Base-by-base conservation (phyloP, 495 filamentous ascomycete species). In the Aspergillus bertholletiae region DNA sequence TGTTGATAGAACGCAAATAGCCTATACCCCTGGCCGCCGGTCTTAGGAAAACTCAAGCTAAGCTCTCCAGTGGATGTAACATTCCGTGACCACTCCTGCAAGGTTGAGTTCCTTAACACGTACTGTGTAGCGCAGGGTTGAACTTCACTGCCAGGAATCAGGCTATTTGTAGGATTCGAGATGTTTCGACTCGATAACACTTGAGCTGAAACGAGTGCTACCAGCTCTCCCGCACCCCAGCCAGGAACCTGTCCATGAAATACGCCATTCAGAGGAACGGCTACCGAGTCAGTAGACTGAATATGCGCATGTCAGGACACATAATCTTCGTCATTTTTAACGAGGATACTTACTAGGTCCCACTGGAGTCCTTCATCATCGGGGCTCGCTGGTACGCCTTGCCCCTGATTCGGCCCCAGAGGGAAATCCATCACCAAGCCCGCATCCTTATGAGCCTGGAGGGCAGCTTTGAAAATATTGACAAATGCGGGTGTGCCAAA, bases 371-470 rank as follows among this genome's bases (percentile, higher is more conserved):
- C 63, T 41, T 69, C 59, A 55, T 68, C 51, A 51, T 61, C 49
- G 13, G 47, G 17, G 7, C 54, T 40, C 1, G 71, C 68, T 7
- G 80, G 80, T n/a, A 80, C 75, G 40, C 80, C 78, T 37, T 72
- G 65, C 7, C 73, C 79, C 53, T 75, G 71, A 57, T 75, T 76
- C 0, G 80, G 70, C 5, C 80, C 79, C 9, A 81, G 23, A 0
- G 76, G 58, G 63, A 80, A 79, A 52, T 81, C 78, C 57, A 81
- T 69, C 8, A 68, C 40, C 13, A 81, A 44, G 0, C 65, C 73
- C 37, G 68, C 54, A 13, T 78, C 68, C 9, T 71, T 63, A 9
- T 69, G 60, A 1, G 72, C 68, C 21, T 69, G 44, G 5, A 80
- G 53, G 2, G 71, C 67, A 5, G 60, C 67, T 15, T 69, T 49